phyloP scores from a whole-genome alignment of 345 rosid species.

The Nasturtium officinale region DNA sequence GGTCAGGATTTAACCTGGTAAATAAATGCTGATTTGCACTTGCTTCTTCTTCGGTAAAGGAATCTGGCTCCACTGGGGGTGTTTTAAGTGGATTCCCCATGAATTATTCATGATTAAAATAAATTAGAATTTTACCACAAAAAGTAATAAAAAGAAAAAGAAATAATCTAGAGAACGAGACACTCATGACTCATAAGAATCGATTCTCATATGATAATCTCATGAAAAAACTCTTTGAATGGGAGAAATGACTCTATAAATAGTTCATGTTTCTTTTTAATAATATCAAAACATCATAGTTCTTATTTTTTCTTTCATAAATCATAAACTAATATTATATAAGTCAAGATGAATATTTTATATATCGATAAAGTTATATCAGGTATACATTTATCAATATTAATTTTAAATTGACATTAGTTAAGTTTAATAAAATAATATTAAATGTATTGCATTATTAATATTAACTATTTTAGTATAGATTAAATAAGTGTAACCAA shows the following conservation, averaged over 20 bases:
- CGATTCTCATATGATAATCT: not conserved
- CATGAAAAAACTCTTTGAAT: not conserved
- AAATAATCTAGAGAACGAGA: not conserved
- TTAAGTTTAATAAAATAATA: too few relatives aligned
- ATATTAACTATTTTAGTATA: too few relatives aligned
- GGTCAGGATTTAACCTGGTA: constrained; percentile 43
- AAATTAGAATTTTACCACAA: too few relatives aligned
- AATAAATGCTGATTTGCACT: constrained; percentile 23
- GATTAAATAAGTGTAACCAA: too few relatives aligned
- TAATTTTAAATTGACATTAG: not conserved
- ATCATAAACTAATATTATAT: too few relatives aligned
- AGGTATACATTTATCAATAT: not conserved
- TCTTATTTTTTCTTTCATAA: too few relatives aligned
- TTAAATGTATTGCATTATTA: too few relatives aligned
- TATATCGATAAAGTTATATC: not conserved
- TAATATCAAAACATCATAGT: too few relatives aligned
- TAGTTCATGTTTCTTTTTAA: too few relatives aligned
- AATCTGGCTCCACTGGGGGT: constrained; percentile 6
- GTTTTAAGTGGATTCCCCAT: not conserved
- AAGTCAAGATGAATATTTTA: too few relatives aligned
- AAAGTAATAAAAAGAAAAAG: not conserved
- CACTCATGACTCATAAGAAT: not conserved
- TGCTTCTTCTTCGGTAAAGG: constrained; percentile 31
- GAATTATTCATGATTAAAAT: not conserved
- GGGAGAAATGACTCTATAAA: too few relatives aligned